Percentiles rank a stretch among this genome's conserved stretches.
Evolutionary conservation across 805 yeast species (phyloP).

Genomic region (Yarrowia porcina): DNA sequence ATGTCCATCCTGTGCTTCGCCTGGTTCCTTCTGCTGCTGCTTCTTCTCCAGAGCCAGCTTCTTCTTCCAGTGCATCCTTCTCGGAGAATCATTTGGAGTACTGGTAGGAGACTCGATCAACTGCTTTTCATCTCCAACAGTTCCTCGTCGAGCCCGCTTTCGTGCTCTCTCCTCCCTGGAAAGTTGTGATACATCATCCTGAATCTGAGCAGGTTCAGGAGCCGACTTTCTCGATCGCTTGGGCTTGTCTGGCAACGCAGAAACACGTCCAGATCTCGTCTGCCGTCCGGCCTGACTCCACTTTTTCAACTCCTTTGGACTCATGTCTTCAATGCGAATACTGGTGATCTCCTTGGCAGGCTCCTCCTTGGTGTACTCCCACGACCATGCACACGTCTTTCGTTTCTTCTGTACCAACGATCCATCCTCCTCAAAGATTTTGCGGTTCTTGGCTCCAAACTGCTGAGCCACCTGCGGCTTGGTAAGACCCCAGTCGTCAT

Average conservation of each 20-base stretch:
- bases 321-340: constrained; percentile 9
- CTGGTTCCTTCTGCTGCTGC: background rate
- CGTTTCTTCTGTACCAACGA: constrained; percentile 4
- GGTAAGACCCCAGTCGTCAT: background rate
- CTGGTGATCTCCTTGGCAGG: constrained; percentile 9
- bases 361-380: constrained; percentile 21
- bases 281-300: constrained; percentile 1
- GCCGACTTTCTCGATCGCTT: background rate
- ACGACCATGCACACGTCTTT: constrained; percentile 1
- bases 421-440: constrained; percentile 2
- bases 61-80: background rate
- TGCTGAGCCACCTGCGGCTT: background rate
- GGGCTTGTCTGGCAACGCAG: background rate
- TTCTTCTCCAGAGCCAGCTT: background rate
- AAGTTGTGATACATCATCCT: background rate
- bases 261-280: background rate
- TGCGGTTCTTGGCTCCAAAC: background rate
- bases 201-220: background rate
- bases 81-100: background rate
- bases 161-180: background rate
- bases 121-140: background rate
- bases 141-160: background rate
- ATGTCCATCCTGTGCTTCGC: background rate
- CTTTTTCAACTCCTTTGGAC: background rate
- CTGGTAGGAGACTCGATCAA: background rate